A percentile compares a stretch with the other conserved stretches of the same genome.
Conservation (phyloP, 441 rosid species). For the Aleurites moluccanus region DNA sequence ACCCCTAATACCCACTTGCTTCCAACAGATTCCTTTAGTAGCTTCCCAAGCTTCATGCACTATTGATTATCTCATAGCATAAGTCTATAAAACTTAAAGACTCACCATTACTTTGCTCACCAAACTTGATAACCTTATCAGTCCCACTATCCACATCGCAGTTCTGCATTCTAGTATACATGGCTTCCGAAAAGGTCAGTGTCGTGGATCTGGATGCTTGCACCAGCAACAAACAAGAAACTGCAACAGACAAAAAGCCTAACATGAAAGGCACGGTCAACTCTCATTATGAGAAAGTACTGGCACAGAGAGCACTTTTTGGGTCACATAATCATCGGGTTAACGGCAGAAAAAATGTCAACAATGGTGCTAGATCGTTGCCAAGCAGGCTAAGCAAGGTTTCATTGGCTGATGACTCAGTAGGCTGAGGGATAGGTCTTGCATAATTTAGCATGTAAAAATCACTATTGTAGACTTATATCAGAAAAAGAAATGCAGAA, state of each 20-base stretch:
- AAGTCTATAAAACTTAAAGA: conserved; percentile 15
- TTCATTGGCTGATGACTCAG: conserved; percentile 41
- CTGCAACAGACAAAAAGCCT: conserved; percentile 22
- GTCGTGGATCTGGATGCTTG: conserved; percentile 27
- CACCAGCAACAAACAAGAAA: conserved; percentile 26
- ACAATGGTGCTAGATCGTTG: conserved; percentile 20
- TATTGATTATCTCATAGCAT: background rate
- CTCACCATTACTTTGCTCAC: conserved; percentile 6
- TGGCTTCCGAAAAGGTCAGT: conserved; percentile 36
- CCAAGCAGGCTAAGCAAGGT: conserved; percentile 59
- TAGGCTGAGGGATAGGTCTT: conserved; percentile 18
- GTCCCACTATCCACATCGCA: background rate
- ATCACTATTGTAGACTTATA: background rate
- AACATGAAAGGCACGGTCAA: conserved; percentile 21
- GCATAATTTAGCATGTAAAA: conserved; percentile 4
- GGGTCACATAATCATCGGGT: conserved; percentile 32
- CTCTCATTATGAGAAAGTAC: conserved; percentile 37
- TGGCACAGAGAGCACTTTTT: conserved; percentile 45
- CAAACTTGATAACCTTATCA: conserved; percentile 14
- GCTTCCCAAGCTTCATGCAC: conserved; percentile 14
- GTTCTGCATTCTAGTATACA: conserved; percentile 11
- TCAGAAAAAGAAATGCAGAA: background rate
- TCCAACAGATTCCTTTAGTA: conserved; percentile 19
- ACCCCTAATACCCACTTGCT: conserved; percentile 16
- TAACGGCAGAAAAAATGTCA: conserved; percentile 31